phyloP scores from a whole-genome alignment of 2,329 filamentous ascomycete species.

The Cucurbitaria berberidis region DNA sequence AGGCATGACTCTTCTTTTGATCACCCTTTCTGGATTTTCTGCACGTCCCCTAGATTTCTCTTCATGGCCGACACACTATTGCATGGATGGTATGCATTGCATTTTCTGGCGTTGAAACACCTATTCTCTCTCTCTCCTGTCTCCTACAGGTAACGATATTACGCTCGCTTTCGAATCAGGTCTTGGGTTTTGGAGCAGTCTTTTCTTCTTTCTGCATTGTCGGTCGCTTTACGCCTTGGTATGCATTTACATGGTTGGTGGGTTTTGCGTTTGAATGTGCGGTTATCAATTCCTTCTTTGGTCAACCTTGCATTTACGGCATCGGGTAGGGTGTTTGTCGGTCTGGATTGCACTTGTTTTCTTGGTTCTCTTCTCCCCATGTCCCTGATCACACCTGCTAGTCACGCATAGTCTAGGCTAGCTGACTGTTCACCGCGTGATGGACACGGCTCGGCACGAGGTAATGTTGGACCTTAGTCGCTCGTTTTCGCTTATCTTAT shows the following conservation, averaged over 20 bases:
- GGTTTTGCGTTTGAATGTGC: slow-evolving; percentile 7
- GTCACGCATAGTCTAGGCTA: slow-evolving; percentile 8
- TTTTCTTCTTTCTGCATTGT: slow-evolving; percentile 1
- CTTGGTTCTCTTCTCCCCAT: background rate
- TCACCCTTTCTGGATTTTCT: background rate
- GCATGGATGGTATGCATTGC: slow-evolving; percentile 10
- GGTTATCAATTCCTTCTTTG: slow-evolving; percentile 2
- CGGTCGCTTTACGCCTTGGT: background rate
- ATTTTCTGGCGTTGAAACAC: slow-evolving; percentile 16
- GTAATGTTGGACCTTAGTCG: slow-evolving; percentile 8
- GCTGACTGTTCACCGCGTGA: slow-evolving; percentile 16
- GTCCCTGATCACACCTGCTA: slow-evolving; percentile 1
- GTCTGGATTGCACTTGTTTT: background rate
- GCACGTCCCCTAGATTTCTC: background rate
- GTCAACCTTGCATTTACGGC: slow-evolving; percentile 13
- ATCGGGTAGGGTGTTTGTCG: slow-evolving; percentile 3
- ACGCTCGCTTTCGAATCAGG: background rate
- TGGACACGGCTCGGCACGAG: slow-evolving; percentile 10
- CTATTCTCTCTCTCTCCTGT: slow-evolving; percentile 9
- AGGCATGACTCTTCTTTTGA: background rate
- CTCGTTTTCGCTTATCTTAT: slow-evolving; percentile 8
- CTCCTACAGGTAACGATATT: background rate
- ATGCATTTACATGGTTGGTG: slow-evolving; percentile 5
- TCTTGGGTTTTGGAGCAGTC: background rate
- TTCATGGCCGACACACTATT: background rate